These are phyloP conservation scores for Phaeotremella skinneri DNA, from an alignment of 768 basidiomycete genomes.

Conservation along the genomic window DNA sequence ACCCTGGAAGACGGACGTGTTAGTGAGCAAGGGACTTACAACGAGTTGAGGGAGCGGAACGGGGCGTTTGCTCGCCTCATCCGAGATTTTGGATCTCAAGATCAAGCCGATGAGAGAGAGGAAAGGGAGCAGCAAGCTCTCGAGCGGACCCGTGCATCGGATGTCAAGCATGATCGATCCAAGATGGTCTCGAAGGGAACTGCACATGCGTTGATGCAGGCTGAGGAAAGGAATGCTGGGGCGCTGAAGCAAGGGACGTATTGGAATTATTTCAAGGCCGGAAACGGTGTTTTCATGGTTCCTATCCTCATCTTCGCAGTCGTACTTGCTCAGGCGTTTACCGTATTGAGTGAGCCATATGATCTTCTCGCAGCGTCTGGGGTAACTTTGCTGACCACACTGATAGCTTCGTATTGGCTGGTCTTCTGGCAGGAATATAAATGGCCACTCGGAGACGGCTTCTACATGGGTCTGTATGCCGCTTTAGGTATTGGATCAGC, in stretches of 20 bases:
- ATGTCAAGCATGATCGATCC: slow-evolving; percentile 50
- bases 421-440: slow-evolving; percentile 79
- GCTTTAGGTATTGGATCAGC: slow-evolving; percentile 70
- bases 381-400: neutral
- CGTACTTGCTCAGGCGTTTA: slow-evolving; percentile 66
- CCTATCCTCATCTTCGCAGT: slow-evolving; percentile 66
- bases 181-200: slow-evolving; percentile 52
- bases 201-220: slow-evolving; percentile 67
- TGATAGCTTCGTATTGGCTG: slow-evolving; percentile 57
- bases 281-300: slow-evolving; percentile 63
- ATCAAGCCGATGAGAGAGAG: slow-evolving; percentile 56
- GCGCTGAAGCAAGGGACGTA: slow-evolving; percentile 60
- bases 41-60: slow-evolving; percentile 63
- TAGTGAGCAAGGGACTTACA: slow-evolving; percentile 75
- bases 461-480: slow-evolving; percentile 78
- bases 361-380: slow-evolving; percentile 65
- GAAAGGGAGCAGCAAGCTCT: slow-evolving; percentile 54
- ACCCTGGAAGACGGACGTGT: slow-evolving; percentile 73
- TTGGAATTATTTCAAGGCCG: slow-evolving; percentile 64
- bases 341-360: slow-evolving; percentile 57
- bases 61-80: slow-evolving; percentile 73
- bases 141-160: slow-evolving; percentile 44
- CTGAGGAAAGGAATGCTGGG: slow-evolving; percentile 77
- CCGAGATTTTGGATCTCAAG: slow-evolving; percentile 70
- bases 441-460: slow-evolving; percentile 39